Evolutionary conservation across 2,329 filamentous ascomycete genomes (phyloP).

Genomic region (Colletotrichum siamense): DNA sequence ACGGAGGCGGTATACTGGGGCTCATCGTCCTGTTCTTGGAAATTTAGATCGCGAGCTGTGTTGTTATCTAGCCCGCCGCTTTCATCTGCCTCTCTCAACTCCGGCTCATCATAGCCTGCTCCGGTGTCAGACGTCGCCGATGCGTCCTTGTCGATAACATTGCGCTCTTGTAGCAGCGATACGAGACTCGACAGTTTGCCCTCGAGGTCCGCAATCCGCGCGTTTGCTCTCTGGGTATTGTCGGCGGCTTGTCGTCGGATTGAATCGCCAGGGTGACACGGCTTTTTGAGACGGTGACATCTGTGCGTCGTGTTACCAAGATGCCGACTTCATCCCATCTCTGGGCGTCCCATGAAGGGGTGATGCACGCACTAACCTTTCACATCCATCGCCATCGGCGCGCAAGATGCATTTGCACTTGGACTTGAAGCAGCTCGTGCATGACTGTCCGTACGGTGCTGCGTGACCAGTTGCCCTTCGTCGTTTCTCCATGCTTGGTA

Average conservation of each 20-base stretch:
- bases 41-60: accelerated
- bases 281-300: background rate
- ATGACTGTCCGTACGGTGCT: background rate
- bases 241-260: background rate
- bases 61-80: background rate
- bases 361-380: background rate
- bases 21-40: background rate
- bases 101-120: accelerated
- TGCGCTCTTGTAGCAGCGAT: background rate
- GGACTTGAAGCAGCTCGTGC: background rate
- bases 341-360: background rate
- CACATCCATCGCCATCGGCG: background rate
- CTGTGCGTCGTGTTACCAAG: background rate
- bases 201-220: background rate
- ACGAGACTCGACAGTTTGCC: background rate
- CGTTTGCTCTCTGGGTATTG: background rate
- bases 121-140: background rate
- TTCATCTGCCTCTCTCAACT: accelerated
- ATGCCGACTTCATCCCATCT: background rate
- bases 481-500: background rate
- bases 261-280: background rate
- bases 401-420: background rate
- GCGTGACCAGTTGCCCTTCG: background rate
- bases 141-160: background rate
- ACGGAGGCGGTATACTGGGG: accelerated